Conservation (phyloP, 208 protist species). For the Trypanosoma avium region DNA sequence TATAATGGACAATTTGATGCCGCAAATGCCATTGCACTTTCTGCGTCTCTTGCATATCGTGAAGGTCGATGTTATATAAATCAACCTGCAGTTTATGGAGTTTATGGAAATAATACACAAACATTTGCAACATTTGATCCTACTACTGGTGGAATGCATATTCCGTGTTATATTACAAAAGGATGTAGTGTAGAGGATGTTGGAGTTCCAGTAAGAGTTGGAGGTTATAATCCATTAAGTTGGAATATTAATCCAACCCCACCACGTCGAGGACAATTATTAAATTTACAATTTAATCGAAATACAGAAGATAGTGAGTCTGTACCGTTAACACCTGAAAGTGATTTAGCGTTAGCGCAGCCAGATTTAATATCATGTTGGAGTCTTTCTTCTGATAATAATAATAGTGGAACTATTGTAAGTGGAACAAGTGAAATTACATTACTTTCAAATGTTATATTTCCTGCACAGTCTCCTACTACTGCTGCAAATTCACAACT, state of each 20-base stretch:
- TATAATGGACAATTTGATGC: conserved; percentile 77
- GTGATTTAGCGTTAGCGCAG: conserved; percentile 55
- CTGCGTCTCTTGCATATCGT: conserved; percentile 36
- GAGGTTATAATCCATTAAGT: conserved; percentile 57
- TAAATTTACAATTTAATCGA: conserved; percentile 56
- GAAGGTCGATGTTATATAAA: conserved; percentile 67
- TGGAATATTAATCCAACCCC: conserved; percentile 27
- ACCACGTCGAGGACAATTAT: conserved; percentile 77
- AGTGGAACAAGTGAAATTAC: conserved; percentile 53
- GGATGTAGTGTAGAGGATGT: conserved; percentile 75
- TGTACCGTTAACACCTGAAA: conserved; percentile 48
- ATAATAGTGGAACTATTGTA: conserved; percentile 47
- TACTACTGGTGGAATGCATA: conserved; percentile 32
- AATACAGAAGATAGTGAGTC: conserved; percentile 39
- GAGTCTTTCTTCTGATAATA: conserved; percentile 40
- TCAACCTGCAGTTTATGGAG: conserved; percentile 23
- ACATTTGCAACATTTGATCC: conserved; percentile 74
- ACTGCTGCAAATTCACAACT: conserved; percentile 27
- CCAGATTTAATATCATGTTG: conserved; percentile 70
- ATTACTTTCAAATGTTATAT: conserved; percentile 53
- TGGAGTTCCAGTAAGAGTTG: conserved; percentile 41
- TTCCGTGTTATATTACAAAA: conserved; percentile 70
- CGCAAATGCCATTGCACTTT: conserved; percentile 36
- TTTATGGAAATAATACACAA: conserved; percentile 44
- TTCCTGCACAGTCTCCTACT: conserved; percentile 39